Evolutionary conservation across 768 basidiomycete genomes (phyloP).

Genomic region (Lentinula aciculospora): DNA sequence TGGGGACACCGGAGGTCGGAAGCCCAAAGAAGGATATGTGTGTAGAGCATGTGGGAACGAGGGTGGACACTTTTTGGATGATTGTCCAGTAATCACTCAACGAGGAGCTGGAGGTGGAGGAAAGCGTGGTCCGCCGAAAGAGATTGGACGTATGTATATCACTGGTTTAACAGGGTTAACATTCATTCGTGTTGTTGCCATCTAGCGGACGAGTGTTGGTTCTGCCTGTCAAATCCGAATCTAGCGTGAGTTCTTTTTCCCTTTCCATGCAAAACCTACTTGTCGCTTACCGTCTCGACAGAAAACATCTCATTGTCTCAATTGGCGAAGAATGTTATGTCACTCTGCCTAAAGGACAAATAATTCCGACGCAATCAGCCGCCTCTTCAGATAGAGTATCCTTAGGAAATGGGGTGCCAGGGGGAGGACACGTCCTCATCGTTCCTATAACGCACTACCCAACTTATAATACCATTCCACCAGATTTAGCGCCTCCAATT

Average conservation of each 20-base stretch:
- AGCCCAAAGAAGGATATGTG: slow-evolving; percentile 81
- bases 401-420: slow-evolving; percentile 54
- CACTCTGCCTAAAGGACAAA: slow-evolving; percentile 94
- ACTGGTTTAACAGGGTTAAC: background rate
- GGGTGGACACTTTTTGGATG: slow-evolving; percentile 71
- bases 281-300: slow-evolving; percentile 23
- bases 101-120: slow-evolving; percentile 35
- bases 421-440: slow-evolving; percentile 93
- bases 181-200: background rate
- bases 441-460: slow-evolving; percentile 93
- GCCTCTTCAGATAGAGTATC: slow-evolving; percentile 29
- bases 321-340: slow-evolving; percentile 94
- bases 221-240: slow-evolving; percentile 92
- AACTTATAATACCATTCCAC: slow-evolving; percentile 76
- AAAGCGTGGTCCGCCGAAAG: slow-evolving; percentile 58
- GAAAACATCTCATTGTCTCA: slow-evolving; percentile 92
- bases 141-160: slow-evolving; percentile 65
- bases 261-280: slow-evolving; percentile 6
- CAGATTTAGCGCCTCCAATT: slow-evolving; percentile 71
- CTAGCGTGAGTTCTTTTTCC: slow-evolving; percentile 53
- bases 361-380: slow-evolving; percentile 72
- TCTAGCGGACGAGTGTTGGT: slow-evolving; percentile 93
- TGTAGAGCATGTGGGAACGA: slow-evolving; percentile 91
- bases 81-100: slow-evolving; percentile 72
- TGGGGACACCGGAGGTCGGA: slow-evolving; percentile 79